Percentiles rank a stretch among this genome's conserved stretches.
Evolutionary conservation across 2,329 filamentous ascomycete species (phyloP).

Genomic region (Paramyrothecium roridum): DNA sequence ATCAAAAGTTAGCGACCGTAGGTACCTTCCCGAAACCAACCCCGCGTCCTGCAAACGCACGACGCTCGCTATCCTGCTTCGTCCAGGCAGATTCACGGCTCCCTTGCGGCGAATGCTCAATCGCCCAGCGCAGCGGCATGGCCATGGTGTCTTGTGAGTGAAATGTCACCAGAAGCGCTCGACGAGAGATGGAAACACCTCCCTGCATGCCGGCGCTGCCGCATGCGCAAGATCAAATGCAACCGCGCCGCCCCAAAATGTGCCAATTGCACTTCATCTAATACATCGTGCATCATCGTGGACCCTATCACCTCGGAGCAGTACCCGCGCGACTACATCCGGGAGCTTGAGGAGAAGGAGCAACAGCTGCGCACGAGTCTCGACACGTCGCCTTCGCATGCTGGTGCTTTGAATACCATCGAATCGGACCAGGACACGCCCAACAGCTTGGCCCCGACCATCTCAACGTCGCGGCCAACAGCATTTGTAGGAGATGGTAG

Average conservation of each 20-base stretch:
- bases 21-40: background rate
- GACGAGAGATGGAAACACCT: slow-evolving; percentile 10
- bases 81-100: too few species aligned
- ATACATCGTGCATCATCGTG: slow-evolving; percentile 56
- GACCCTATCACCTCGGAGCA: slow-evolving; percentile 10
- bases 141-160: background rate
- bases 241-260: slow-evolving; percentile 75
- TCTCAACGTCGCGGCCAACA: slow-evolving; percentile 4
- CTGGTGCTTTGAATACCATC: background rate
- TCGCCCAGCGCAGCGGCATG: slow-evolving; percentile 2
- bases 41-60: background rate
- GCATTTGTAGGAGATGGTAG: slow-evolving; percentile 10
- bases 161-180: slow-evolving; percentile 1
- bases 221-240: slow-evolving; percentile 77
- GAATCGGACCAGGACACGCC: slow-evolving; percentile 3
- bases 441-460: slow-evolving; percentile 4
- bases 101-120: background rate
- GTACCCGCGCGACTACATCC: slow-evolving; percentile 10
- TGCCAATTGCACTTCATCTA: slow-evolving; percentile 67
- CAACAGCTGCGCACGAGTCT: slow-evolving; percentile 7
- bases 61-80: background rate
- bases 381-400: background rate
- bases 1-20: too few species aligned
- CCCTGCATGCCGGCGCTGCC: slow-evolving; percentile 69
- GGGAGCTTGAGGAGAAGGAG: slow-evolving; percentile 8